These are phyloP conservation scores for Phytophthora lateralis DNA, from an alignment of 352 stramenopile genomes.

Conservation along the genomic window DNA sequence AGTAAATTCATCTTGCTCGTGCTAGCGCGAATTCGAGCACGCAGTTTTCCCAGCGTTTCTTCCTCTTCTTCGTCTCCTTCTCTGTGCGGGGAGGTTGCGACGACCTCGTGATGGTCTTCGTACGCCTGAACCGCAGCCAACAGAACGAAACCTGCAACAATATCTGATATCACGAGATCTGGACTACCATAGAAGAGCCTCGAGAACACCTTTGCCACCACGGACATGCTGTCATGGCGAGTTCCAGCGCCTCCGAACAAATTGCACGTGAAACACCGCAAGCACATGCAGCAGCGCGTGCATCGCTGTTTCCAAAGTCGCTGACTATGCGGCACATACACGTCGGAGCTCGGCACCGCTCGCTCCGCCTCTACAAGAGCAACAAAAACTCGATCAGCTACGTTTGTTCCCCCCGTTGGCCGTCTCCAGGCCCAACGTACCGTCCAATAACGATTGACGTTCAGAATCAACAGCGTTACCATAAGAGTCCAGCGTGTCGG, in stretches of 20 bases:
- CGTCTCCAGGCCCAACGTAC: conserved; percentile 41
- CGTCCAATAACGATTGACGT: conserved; percentile 77
- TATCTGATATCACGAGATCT: conserved; percentile 89
- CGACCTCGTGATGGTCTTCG: conserved; percentile 56
- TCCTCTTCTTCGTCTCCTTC: conserved; percentile 43
- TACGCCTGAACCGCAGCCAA: conserved; percentile 82
- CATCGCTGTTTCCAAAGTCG: conserved; percentile 80
- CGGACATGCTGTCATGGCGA: conserved; percentile 87
- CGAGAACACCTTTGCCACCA: conserved; percentile 85
- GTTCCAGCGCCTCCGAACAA: conserved; percentile 87
- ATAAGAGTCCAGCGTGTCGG: conserved; percentile 45
- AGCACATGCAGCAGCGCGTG: conserved; percentile 73
- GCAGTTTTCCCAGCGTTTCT: conserved; percentile 58
- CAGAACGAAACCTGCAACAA: conserved; percentile 85
- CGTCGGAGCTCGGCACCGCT: conserved; percentile 69
- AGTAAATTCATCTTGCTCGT: conserved; percentile 26
- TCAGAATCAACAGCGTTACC: conserved; percentile 78
- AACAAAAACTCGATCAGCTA: conserved; percentile 16
- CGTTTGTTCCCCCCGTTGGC: neutral
- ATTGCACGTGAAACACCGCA: conserved; percentile 88
- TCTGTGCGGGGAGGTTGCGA: conserved; percentile 31
- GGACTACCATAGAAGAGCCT: conserved; percentile 87
- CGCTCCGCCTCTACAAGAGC: conserved; percentile 50
- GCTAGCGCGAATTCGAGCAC: conserved; percentile 45
- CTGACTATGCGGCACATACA: conserved; percentile 82